Conservation (phyloP, 495 filamentous ascomycete species). For the Thozetella sp. region DNA sequence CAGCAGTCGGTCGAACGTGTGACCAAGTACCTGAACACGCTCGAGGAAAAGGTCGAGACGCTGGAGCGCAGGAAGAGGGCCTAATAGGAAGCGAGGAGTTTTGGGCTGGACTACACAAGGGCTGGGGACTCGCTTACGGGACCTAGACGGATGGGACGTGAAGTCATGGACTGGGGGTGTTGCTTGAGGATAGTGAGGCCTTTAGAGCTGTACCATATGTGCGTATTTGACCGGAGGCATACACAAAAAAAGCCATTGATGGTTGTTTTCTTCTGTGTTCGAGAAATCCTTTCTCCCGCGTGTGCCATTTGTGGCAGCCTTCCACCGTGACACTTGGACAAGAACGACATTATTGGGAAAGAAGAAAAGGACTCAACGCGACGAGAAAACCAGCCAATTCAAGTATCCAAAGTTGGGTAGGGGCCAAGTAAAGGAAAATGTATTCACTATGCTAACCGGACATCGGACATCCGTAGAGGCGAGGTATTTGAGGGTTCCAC, state of each 20-base stretch:
- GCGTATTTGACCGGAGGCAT: not conserved
- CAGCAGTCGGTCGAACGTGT: constrained; percentile 86
- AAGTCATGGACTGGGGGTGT: not conserved
- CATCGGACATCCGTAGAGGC: no score
- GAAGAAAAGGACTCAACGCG: no score
- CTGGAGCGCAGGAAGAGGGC: constrained; percentile 52
- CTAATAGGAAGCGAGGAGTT: constrained; percentile 18
- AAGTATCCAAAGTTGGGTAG: no score
- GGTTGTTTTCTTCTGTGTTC: not conserved
- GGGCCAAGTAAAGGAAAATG: no score
- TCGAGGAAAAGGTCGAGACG: constrained; percentile 82
- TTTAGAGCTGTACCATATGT: not conserved
- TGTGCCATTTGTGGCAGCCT: no score
- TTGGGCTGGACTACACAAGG: constrained; percentile 1
- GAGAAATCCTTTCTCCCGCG: no score
- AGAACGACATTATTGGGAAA: no score
- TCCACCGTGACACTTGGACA: no score
- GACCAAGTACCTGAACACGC: constrained; percentile 74
- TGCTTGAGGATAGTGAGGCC: not conserved
- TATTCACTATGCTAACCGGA: no score
- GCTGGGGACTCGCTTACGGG: not conserved
- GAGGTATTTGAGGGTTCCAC: no score
- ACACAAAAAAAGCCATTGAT: not conserved
- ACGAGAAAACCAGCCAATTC: no score
- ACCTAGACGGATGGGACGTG: not conserved